A percentile compares a stretch with the other conserved stretches of the same genome.
phyloP scores from a whole-genome alignment of 805 yeast genomes.

The Pichia pseudocactophila region DNA sequence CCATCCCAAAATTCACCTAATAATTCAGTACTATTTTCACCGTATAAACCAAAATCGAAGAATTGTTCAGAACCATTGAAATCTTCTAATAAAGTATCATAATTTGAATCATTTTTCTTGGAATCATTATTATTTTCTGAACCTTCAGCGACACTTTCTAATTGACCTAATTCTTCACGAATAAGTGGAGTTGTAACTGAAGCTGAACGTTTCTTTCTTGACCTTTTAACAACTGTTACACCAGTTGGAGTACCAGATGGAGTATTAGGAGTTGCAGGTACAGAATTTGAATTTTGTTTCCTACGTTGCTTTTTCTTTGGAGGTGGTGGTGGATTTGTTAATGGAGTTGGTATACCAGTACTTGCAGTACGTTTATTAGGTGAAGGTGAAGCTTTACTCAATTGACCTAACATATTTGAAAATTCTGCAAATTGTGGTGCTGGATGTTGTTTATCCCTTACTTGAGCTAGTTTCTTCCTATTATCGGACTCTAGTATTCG shows the following conservation, averaged over 20 bases:
- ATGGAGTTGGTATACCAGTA: conserved; percentile 6
- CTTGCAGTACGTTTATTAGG: conserved; percentile 6
- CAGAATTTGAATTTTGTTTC: conserved; percentile 20
- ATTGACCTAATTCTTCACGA: conserved; percentile 19
- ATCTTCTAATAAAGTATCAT: conserved; percentile 32
- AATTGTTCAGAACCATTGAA: conserved; percentile 27
- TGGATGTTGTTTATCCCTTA: conserved; percentile 1
- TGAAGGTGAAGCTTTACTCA: conserved; percentile 5
- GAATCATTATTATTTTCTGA: neutral
- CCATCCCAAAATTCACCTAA: conserved; percentile 31
- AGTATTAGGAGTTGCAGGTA: conserved; percentile 29
- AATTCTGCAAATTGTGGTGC: conserved; percentile 14
- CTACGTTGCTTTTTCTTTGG: conserved; percentile 16
- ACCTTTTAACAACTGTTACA: neutral
- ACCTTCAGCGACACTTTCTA: conserved; percentile 8
- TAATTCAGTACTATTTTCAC: conserved; percentile 23
- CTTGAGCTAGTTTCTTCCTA: conserved; percentile 42
- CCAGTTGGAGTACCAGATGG: conserved; percentile 11
- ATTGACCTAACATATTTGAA: conserved; percentile 14
- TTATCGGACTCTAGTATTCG: conserved; percentile 69
- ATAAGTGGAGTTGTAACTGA: conserved; percentile 19
- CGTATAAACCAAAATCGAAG: conserved; percentile 23
- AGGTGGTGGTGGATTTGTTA: conserved; percentile 12
- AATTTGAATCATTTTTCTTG: neutral
- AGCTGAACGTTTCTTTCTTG: conserved; percentile 10